Conservation (phyloP, 2,329 filamentous ascomycete species). For the Aspergillus cejpii region DNA sequence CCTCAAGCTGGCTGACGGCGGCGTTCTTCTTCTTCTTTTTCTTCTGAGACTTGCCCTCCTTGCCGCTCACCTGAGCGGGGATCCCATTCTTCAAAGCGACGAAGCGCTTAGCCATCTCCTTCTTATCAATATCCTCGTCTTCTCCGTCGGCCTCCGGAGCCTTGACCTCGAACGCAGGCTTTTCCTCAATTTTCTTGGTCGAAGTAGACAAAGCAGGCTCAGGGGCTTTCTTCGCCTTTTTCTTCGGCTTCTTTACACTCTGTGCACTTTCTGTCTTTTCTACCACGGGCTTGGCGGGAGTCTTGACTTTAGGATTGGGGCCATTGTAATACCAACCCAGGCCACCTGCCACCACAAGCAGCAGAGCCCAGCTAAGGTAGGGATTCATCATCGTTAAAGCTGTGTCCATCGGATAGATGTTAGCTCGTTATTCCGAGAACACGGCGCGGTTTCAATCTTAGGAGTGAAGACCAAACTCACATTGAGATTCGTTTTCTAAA, state of each 20-base stretch:
- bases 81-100: conserved; percentile 64
- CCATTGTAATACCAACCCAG: conserved; percentile 41
- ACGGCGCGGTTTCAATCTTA: background rate
- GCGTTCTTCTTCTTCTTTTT: conserved; percentile 70
- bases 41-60: conserved; percentile 45
- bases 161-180: conserved; percentile 25
- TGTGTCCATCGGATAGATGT: conserved; percentile 2
- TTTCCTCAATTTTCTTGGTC: conserved; percentile 27
- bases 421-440: background rate
- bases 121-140: conserved; percentile 60
- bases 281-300: conserved; percentile 22
- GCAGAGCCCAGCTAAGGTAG: conserved; percentile 41
- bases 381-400: conserved; percentile 37
- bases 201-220: conserved; percentile 24
- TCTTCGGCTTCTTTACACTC: conserved; percentile 39
- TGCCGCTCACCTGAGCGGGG: conserved; percentile 43
- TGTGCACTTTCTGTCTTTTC: conserved; percentile 32
- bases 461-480: conserved; percentile 2
- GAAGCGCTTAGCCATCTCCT: conserved; percentile 70
- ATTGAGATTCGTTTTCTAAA: conserved; percentile 6
- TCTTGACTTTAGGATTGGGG: conserved; percentile 28
- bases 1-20: conserved; percentile 42
- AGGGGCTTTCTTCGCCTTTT: conserved; percentile 32
- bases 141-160: conserved; percentile 28
- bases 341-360: conserved; percentile 38